Evolutionary conservation across 805 yeast species (phyloP).

Genomic region (Candida hungchunana): DNA sequence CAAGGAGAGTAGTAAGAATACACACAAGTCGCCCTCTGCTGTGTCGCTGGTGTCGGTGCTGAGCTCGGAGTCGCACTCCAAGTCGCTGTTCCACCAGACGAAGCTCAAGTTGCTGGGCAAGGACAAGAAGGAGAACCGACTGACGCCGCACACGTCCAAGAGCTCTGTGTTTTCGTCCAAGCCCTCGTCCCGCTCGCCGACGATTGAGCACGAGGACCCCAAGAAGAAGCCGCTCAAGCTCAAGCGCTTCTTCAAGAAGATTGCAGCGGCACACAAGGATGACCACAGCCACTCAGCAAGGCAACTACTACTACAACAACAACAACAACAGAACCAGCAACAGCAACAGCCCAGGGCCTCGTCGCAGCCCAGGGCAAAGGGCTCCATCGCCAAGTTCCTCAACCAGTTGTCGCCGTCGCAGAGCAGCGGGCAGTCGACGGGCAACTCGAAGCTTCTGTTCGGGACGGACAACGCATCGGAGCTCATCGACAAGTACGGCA

Average conservation of each 20-base stretch:
- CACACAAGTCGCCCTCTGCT: constrained; percentile 14
- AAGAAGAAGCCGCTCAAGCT: constrained; percentile 28
- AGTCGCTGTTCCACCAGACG: constrained; percentile 12
- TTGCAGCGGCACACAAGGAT: too few species aligned
- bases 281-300: too few species aligned
- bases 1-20: neutral
- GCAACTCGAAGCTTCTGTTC: constrained; percentile 31
- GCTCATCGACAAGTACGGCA: constrained; percentile 62
- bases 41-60: constrained; percentile 11
- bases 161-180: constrained; percentile 22
- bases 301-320: too few species aligned
- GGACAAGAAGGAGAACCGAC: constrained; percentile 13
- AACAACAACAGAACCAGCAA: constrained; percentile 8
- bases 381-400: constrained; percentile 22
- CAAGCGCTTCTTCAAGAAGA: constrained; percentile 50
- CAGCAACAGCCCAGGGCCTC: constrained; percentile 1
- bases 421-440: constrained; percentile 10
- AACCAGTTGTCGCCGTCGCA: constrained; percentile 23
- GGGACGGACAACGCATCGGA: constrained; percentile 37
- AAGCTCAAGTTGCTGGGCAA: constrained; percentile 14
- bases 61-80: constrained; percentile 9
- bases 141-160: constrained; percentile 27
- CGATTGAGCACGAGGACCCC: constrained; percentile 9
- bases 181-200: constrained; percentile 22
- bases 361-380: constrained; percentile 8